Evolutionary conservation across 2,329 filamentous ascomycete species (phyloP), one percentile per base, ranked within the genome.

Genomic region (Trichophyton rubrum): DNA sequence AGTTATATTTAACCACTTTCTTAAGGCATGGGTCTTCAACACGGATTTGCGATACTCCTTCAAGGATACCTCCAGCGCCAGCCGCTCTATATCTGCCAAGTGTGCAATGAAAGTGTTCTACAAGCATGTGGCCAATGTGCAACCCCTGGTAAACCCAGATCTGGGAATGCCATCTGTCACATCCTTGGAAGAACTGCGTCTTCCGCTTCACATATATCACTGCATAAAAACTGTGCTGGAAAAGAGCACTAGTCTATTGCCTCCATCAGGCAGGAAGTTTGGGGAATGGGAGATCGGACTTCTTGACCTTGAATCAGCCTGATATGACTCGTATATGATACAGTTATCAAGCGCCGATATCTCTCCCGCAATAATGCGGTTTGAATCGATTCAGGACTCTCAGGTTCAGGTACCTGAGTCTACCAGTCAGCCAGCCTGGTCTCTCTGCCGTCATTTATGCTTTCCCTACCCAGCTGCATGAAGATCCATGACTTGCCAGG

Each of bases 41-140:
- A 80, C 82, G 0, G 78, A 83, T 61, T 74, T 85, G 45, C 76
- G 76, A 58, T 81, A 83, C 64, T 82, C 82, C 1, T 79, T 75
- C 8, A 78, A 47, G 77, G 78, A n/a, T 20, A n/a, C 33, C 24
- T 41, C 15, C n/a, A 5, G 51, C 4, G 15, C 22, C 22, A 7
- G 71, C 7, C 40, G 24, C 15, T 9, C 17, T 15, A 13, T 35
- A 45, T 58, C 76, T 49, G 66, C 70, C 2, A 72, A 73, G 56
- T 76, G 80, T n/a, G 80, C 80, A 1, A 76, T 82, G 72, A 85
- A 85, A 65, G 72, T 84, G 20, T 78, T 85, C 61, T 85, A 78
- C 67, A 74, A 80, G 63, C 57, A 65, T 51, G 43, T 64, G 13
- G 20, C 49, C 27, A 66, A 77, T 60, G 69, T 70, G 4, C 70